A percentile compares a stretch with the other conserved stretches of the same genome.
Evolutionary conservation across 129 eudicot species (phyloP).

Genomic region (Escallonia herrerae): DNA sequence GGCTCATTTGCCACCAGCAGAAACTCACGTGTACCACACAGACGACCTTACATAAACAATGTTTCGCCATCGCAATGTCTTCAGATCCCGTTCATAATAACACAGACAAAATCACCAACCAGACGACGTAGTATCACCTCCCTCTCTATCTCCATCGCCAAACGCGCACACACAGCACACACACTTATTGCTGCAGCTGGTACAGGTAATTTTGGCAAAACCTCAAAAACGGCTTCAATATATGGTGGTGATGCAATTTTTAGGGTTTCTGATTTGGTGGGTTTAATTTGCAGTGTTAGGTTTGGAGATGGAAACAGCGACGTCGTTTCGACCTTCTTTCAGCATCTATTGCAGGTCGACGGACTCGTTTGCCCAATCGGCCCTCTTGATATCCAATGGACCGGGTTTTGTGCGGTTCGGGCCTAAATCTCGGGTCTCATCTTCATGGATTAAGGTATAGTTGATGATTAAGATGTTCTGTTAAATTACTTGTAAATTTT

Average conservation of each 20-base stretch:
- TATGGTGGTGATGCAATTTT: neutral
- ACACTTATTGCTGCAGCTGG: too few species aligned
- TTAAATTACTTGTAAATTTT: neutral
- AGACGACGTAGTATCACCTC: too few species aligned
- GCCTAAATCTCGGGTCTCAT: slow-evolving; percentile 19
- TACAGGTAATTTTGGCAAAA: too few species aligned
- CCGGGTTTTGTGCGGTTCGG: slow-evolving; percentile 24
- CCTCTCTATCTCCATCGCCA: too few species aligned
- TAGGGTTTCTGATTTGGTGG: neutral
- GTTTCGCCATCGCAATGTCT: too few species aligned
- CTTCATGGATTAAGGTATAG: slow-evolving; percentile 31
- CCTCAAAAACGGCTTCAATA: too few species aligned
- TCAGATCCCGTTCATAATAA: too few species aligned
- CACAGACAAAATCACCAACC: too few species aligned
- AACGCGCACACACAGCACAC: too few species aligned
- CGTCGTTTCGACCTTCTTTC: slow-evolving; percentile 53
- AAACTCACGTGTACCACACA: too few species aligned
- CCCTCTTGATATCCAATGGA: slow-evolving; percentile 1
- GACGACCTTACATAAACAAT: too few species aligned
- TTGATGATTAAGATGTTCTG: neutral
- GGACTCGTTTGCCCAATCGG: slow-evolving; percentile 11
- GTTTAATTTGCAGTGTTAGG: slow-evolving; percentile 2
- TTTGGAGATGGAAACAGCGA: slow-evolving; percentile 52
- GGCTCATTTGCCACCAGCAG: too few species aligned
- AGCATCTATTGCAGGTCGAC: slow-evolving; percentile 24